Base-by-base conservation (phyloP, 441 rosid genomes). In the Pelargonium myrrhifolium region DNA sequence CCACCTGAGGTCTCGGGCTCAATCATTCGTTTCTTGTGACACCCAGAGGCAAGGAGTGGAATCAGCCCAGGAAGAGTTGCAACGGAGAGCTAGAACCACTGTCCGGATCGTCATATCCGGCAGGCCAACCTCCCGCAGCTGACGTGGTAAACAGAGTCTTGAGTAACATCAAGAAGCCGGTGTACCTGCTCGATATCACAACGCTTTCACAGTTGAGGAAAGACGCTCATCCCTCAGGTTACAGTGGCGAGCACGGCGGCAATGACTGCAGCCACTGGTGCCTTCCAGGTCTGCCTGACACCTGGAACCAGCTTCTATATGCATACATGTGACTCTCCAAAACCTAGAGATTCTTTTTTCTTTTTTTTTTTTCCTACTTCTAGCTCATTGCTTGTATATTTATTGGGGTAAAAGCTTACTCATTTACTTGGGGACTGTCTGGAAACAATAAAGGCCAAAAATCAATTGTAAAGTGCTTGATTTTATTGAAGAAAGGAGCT, bases 231-330 rank as follows among this genome's bases (percentile, higher is more conserved):
- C 93, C 93, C 12, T 85, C 93, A 5, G 62, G 77, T 4, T 85
- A 84, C 26, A 78, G 85, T 9, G 78, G 81, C 1, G 75, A 61
- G 3, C 64, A 73, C 71, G 74, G 79, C 0, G 77, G 84, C 51
- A 83, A 55, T 0, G 93, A 85, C 53, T 85, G 90, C 74, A 87
- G 93, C 73, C 93, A 87, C 24, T 87, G 93, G 90, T 84, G 90
- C 77, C 90, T 87, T 69, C 93, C 93, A 21, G 89, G 93, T 22
- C 70, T 87, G 74, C 93, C 93, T 0, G 93, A 87, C 81, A 84
- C 87, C 58, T 85, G 93, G 93, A 87, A 85, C 77, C 93, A 87
- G 59, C 90, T 85, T 65, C 74, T 87, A 24, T 85, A 85, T 72
- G 88, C 86, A 71, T 63, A 79, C 4, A 84, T 75, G 86, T 89